Evolutionary conservation across 2,329 filamentous ascomycete genomes (phyloP), one percentile per base, ranked within the genome.

Genomic region (Aureobasidium sp.): DNA sequence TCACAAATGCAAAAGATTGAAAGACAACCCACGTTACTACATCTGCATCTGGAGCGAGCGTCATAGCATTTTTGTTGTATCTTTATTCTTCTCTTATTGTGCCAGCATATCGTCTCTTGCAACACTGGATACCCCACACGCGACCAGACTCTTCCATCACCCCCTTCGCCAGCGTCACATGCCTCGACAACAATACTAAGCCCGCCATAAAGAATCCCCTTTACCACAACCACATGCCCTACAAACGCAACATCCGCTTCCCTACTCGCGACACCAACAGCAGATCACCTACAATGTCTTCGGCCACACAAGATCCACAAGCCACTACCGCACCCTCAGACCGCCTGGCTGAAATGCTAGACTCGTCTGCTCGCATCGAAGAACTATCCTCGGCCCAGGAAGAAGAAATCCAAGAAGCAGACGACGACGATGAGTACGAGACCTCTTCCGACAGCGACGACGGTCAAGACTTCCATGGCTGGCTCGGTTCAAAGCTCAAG

Each of bases 301-400:
- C 48, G 5, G 36, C 48, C 8, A 27, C 37, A 7, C 13, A n/a
- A 14, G 8, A 30, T 25, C 16, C 47, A 30, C 53, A 54, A 34
- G 29, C 34, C 30, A 14, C 16, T 14, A 32, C 53, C 3, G 44
- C 53, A 16, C 55, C 55, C 45, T 41, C 54, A 16, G 66, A 70
- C 34, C 68, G 65, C 3, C 64, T 73, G 34, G 68, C 70, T 53
- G 69, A 71, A 21, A 66, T 69, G 29, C 63, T 69, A 4, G 57
- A 65, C 36, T 61, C 64, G 29, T 61, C 66, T 21, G 62, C 64
- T 14, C 68, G 70, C n/a, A 69, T 73, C 44, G 67, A 71, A 63
- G 71, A 74, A 63, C 64, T 73, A 11, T 61, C 65, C 7, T 68
- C 68, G 1, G 67, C 67, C 14, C 66, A 68, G 25, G 66, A 68